A percentile compares a stretch with the other conserved stretches of the same genome.
phyloP scores from a whole-genome alignment of 192 early-diverging fungal species.

The Dissophora globulifera region DNA sequence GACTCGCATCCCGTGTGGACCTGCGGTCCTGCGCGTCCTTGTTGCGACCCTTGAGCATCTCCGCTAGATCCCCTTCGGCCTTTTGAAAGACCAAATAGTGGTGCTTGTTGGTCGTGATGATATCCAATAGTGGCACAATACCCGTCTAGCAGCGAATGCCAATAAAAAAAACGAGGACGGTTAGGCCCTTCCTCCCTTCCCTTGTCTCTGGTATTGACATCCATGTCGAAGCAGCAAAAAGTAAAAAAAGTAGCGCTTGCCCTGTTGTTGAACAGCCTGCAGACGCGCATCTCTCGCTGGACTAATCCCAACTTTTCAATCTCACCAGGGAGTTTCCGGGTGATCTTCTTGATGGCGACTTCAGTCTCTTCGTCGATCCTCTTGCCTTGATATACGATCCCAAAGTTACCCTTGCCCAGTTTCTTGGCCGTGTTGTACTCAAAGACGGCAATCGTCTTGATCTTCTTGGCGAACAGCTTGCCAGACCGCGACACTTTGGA shows the following conservation, averaged over 20 bases:
- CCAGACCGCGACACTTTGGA: constrained; percentile 36
- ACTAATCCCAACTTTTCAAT: constrained; percentile 44
- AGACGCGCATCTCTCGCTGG: constrained; percentile 43
- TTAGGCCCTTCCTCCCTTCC: too few species aligned
- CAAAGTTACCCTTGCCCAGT: constrained; percentile 49
- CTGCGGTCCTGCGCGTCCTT: neutral
- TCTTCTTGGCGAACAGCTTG: constrained; percentile 37
- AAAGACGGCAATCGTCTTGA: constrained; percentile 43
- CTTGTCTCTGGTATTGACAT: too few species aligned
- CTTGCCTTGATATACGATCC: constrained; percentile 42
- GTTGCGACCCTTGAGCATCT: constrained; percentile 25
- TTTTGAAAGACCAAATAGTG: constrained; percentile 45
- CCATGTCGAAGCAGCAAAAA: too few species aligned
- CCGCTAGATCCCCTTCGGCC: constrained; percentile 40
- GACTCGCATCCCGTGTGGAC: neutral
- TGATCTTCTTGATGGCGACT: constrained; percentile 46
- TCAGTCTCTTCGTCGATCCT: constrained; percentile 14
- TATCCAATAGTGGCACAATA: constrained; percentile 33
- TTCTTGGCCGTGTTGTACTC: constrained; percentile 41
- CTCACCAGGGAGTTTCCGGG: constrained; percentile 35
- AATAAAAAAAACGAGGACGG: neutral
- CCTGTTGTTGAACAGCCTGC: constrained; percentile 19
- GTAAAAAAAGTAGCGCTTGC: constrained; percentile 22
- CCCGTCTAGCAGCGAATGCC: too few species aligned
- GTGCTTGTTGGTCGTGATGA: constrained; percentile 48